These are phyloP conservation scores for Flaveria sonorensis DNA, from an alignment of 129 eudicot species.

Conservation along the genomic window DNA sequence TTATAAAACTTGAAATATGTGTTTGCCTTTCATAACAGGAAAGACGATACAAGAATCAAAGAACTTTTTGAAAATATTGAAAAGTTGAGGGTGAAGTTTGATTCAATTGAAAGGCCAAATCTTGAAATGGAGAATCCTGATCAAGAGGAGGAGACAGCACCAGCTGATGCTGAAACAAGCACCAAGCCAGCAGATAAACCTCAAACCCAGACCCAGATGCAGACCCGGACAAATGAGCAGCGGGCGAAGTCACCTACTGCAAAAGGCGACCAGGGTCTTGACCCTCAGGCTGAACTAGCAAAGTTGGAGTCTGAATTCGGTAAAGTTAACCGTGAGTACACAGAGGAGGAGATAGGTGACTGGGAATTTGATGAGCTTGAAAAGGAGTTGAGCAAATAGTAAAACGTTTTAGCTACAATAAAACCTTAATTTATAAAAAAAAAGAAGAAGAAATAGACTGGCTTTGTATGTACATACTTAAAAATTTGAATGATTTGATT, in stretches of 20 bases:
- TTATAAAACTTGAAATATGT: background rate
- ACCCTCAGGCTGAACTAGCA: constrained; percentile 77
- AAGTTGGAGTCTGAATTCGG: constrained; percentile 90
- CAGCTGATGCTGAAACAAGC: constrained; percentile 35
- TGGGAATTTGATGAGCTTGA: constrained; percentile 99
- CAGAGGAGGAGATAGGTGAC: constrained; percentile 80
- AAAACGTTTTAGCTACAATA: constrained; percentile 9
- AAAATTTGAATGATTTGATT: constrained; percentile 30
- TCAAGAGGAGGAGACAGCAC: constrained; percentile 36
- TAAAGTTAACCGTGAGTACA: constrained; percentile 59
- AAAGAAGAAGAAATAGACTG: background rate
- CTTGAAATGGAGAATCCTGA: constrained; percentile 72
- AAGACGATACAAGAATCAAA: constrained; percentile 65
- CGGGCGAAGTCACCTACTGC: constrained; percentile 33
- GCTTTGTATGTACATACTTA: constrained; percentile 35
- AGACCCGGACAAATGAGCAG: constrained; percentile 34
- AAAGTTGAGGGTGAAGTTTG: constrained; percentile 77
- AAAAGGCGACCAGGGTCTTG: constrained; percentile 55
- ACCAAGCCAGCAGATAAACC: constrained; percentile 44
- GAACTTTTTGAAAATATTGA: constrained; percentile 80
- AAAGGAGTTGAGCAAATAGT: constrained; percentile 60
- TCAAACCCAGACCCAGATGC: constrained; percentile 27
- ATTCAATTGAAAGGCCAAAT: constrained; percentile 82
- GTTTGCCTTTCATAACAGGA: constrained; percentile 47
- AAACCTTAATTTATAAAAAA: constrained; percentile 23